Evolutionary conservation across 345 rosid genomes (phyloP), one percentile per base, ranked within the genome.

Genomic region (Populus davidiana): DNA sequence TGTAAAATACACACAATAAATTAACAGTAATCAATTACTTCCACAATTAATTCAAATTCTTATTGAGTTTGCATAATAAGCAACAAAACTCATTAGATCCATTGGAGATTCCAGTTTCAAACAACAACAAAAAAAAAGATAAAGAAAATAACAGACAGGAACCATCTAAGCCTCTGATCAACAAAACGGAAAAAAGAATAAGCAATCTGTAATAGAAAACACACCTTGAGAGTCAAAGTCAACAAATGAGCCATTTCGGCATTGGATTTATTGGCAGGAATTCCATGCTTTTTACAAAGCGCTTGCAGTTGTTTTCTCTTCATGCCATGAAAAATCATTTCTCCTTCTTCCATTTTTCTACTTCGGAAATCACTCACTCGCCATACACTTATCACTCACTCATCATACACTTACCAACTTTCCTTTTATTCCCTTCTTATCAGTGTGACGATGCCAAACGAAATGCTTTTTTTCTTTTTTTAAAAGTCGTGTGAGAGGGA

Each of bases 251-350:
- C 93, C 94, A 93, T 88, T 74, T 87, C 90, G 10, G 16, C 73
- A 67, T 87, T 91, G 65, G 88, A 84, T 23, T 82, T 38, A 71
- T 93, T 93, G 0, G 89, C 93, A 14, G 90, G 92, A 49, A 93
- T 74, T 7, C 89, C 89, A 38, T 87, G 88, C 75, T 85, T 87
- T 66, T 89, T 93, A 84, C 93, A 88, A 36, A 91, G 85, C 17
- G 59, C 44, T 75, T 91, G 98, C 63, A 91, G 84, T 59, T 83
- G 39, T 41, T 85, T 90, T 81, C 96, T 84, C 72, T 88, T 89
- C 89, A 91, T 80, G 29, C 61, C 41, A 5, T 83, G 79, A 50
- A 85, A 86, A 54, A 88, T 87, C 91, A 88, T 88, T 29, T 63
- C 77, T 27, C 31, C 23, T 2, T 66, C n/a, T 66, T 29, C 69